Base-by-base conservation (phyloP, 345 rosid species). In the Rhizophora apiculata region DNA sequence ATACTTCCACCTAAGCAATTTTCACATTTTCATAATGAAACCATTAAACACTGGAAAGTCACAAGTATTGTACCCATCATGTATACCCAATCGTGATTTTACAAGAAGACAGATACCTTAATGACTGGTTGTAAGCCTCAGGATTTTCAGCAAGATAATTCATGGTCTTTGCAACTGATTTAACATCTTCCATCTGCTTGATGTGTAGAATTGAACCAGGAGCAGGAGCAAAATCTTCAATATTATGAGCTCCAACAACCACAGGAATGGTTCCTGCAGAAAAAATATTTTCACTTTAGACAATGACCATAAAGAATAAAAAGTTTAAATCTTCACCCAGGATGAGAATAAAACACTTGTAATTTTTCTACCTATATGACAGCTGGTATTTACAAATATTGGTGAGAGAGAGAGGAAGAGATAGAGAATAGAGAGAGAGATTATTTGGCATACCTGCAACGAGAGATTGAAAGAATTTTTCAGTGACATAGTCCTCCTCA, bases 401-500 rank as follows among this genome's bases (percentile, higher is more conserved):
- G 4, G 37, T 34, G 18, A 26, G 24, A 59, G 8, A 63, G 6
- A 27, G 2, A 46, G 24, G 5, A 43, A 57, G 16, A 27, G 7
- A 15, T 18, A 67, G 32, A 53, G 24, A 24, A 24, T 24, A 24
- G 24, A 49, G 48, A 66, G 31, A 15, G 53, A 2, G 57, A 30
- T 9, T 13, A 37, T 51, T 21, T 18, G 15, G 19, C 72, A 56
- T 86, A 95, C 99, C 99, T 39, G 99, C 92, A 69, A 92, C 96
- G 31, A 95, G 88, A 70, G 97, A 85, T 74, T 95, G 99, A 84
- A 95, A 92, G 82, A 86, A 92, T 8, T 92, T 92, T 79, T 95
- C 99, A 0, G 97, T 95, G 60, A 95, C 96, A 68, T 95, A 95
- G 83, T 95, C 97, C 83, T 95, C 99, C 82, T 95, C 99, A 46